Percentiles rank a stretch among this genome's conserved stretches.
These are phyloP conservation scores for Physcomitrium patens DNA, from an alignment of 225 moss, liverwort and hornwort genomes.

Conservation along the genomic window DNA sequence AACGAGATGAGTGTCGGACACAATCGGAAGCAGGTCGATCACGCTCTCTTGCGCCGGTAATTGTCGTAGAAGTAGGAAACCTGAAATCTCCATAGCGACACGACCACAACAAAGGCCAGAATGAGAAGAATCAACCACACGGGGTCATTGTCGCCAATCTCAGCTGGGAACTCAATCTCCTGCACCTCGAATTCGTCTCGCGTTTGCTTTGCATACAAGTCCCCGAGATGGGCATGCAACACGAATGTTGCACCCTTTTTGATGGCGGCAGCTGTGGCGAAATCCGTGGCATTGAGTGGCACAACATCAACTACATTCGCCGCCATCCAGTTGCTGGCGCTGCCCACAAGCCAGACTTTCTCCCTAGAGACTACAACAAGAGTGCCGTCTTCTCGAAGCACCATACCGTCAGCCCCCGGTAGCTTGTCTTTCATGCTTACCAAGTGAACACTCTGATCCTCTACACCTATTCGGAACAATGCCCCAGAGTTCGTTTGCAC, in stretches of 20 bases:
- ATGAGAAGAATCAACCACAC: slow-evolving; percentile 58
- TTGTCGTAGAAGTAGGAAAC: slow-evolving; percentile 68
- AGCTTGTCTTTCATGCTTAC: slow-evolving; percentile 49
- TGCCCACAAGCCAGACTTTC: slow-evolving; percentile 71
- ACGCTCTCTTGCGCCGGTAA: slow-evolving; percentile 61
- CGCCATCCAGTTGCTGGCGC: slow-evolving; percentile 61
- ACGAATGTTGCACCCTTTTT: slow-evolving; percentile 46
- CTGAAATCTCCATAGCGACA: slow-evolving; percentile 75
- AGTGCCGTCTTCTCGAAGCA: slow-evolving; percentile 60
- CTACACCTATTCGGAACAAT: slow-evolving; percentile 61
- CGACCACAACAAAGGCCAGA: slow-evolving; percentile 41
- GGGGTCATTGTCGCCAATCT: slow-evolving; percentile 43
- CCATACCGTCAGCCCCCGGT: slow-evolving; percentile 66
- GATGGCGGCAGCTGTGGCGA: slow-evolving; percentile 42
- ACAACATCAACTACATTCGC: slow-evolving; percentile 68
- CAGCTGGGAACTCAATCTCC: slow-evolving; percentile 67
- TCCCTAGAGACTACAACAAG: slow-evolving; percentile 69
- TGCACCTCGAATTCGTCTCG: slow-evolving; percentile 57
- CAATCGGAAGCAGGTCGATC: slow-evolving; percentile 30
- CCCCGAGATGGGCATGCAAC: slow-evolving; percentile 32
- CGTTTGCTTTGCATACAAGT: slow-evolving; percentile 20
- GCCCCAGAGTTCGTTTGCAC: slow-evolving; percentile 74
- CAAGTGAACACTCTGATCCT: slow-evolving; percentile 46
- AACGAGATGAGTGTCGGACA: not conserved
- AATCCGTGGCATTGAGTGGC: slow-evolving; percentile 41